phyloP scores from a whole-genome alignment of 2,329 filamentous ascomycete species.

The Arthrobotrys entomopaga region DNA sequence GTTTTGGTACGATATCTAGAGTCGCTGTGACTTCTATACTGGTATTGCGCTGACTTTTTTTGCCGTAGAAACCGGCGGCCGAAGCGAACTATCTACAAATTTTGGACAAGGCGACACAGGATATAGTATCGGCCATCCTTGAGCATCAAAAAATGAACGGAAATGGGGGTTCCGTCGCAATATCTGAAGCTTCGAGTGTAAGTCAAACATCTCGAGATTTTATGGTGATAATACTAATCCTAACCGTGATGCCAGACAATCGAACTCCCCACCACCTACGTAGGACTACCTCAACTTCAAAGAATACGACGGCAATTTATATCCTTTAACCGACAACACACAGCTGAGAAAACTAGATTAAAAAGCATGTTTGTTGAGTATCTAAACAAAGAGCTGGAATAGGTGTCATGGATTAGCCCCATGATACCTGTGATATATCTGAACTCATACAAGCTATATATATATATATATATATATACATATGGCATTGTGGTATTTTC shows the following conservation, averaged over 20 bases:
- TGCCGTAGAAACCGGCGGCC: conserved; percentile 68
- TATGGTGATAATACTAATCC: too few species aligned
- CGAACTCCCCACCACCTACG: conserved; percentile 72
- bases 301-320: conserved; percentile 81
- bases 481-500: neutral
- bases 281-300: conserved; percentile 80
- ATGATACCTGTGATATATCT: neutral
- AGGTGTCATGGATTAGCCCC: conserved; percentile 1
- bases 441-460: neutral
- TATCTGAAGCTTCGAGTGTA: conserved; percentile 44
- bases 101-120: conserved; percentile 80
- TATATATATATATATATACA: too few species aligned
- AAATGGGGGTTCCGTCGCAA: conserved; percentile 32
- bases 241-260: conserved; percentile 64
- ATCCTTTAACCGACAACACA: conserved; percentile 76
- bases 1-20: conserved; percentile 65
- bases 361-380: conserved; percentile 74
- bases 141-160: conserved; percentile 62
- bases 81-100: conserved; percentile 80
- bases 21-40: neutral
- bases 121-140: conserved; percentile 75
- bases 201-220: neutral
- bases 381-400: conserved; percentile 67
- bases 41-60: neutral
- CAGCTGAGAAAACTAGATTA: conserved; percentile 68